Evolutionary conservation across 306 rosid genomes (phyloP).

Genomic region (Betula pendula): DNA sequence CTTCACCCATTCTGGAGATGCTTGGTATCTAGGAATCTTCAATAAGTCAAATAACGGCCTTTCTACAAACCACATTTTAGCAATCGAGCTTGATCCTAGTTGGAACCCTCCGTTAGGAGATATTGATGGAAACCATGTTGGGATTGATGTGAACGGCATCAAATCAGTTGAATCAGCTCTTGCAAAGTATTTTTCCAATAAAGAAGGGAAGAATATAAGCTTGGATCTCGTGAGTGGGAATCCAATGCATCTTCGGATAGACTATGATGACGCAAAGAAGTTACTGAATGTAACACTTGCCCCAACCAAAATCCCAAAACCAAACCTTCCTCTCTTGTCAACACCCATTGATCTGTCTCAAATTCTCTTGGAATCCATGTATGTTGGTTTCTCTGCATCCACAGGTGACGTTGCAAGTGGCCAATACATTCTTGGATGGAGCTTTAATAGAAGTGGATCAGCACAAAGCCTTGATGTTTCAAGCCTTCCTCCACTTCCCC

Average conservation of each 20-base stretch:
- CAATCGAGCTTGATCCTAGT: constrained; percentile 27
- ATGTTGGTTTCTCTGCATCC: constrained; percentile 38
- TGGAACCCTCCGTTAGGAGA: neutral
- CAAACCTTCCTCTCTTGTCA: constrained; percentile 27
- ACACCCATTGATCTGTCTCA: neutral
- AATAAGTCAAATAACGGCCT: neutral
- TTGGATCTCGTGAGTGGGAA: constrained; percentile 26
- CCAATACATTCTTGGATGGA: constrained; percentile 40
- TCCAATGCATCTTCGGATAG: constrained; percentile 22
- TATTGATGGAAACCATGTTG: constrained; percentile 24
- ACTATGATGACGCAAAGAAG: neutral
- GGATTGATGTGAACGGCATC: constrained; percentile 36
- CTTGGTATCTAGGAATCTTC: constrained; percentile 10
- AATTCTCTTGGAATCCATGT: constrained; percentile 27
- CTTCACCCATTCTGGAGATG: neutral
- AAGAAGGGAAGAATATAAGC: neutral
- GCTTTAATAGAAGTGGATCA: constrained; percentile 32
- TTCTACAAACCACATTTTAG: constrained; percentile 30
- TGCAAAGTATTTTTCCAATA: constrained; percentile 12
- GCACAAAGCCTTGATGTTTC: constrained; percentile 24
- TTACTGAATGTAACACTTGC: constrained; percentile 23
- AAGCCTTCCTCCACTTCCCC: constrained; percentile 19
- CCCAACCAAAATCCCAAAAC: constrained; percentile 21
- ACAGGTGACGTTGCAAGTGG: constrained; percentile 16
- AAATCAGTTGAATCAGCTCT: constrained; percentile 6